Base-by-base conservation (phyloP, 2,329 filamentous ascomycete species). In the Arthroderma sp. region DNA sequence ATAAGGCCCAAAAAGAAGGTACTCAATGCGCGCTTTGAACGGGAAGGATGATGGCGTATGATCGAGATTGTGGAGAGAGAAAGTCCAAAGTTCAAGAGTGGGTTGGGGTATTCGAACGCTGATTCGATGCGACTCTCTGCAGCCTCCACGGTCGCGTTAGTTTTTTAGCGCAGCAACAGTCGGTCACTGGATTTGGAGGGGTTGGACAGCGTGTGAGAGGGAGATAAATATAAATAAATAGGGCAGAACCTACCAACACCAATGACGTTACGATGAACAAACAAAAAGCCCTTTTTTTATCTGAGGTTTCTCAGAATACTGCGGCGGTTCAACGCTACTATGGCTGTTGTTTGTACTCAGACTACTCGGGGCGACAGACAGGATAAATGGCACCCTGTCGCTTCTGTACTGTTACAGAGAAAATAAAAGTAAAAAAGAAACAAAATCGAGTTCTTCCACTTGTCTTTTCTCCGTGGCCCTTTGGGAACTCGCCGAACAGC, bases 51-150 rank as follows among this genome's bases (percentile, higher is more conserved):
- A 51, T 53, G 54, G 45, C 45, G 31, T 27, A 31, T 30, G 38
- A 39, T 29, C 22, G 11, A 42, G 15, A 22, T 22, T 22, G 15
- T 22, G 15, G 15, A 22, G 15, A 22, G 15, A 22, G 15, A 3
- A 22, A 22, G 15, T 22, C 15, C 15, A 22, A 22, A 22, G 15
- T 22, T 22, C 15, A 22, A 34, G 8, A 9, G 32, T 34, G 8
- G 32, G 8, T 34, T 34, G 32, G 32, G 32, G 8, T 34, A 34
- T 34, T 15, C 36, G 10, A 38, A 22, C 50, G 54, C 46, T 68
- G 65, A 69, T 69, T 68, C 64, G 66, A 64, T 53, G 52, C 54
- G 52, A 49, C 55, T 51, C 55, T 57, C 63, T 66, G 61, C 63
- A 65, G 60, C 56, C 53, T 57, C 55, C 56, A 54, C 55, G 45